These are phyloP conservation scores for Venturia carpophila DNA, from an alignment of 2,329 filamentous ascomycete genomes.

Conservation along the genomic window DNA sequence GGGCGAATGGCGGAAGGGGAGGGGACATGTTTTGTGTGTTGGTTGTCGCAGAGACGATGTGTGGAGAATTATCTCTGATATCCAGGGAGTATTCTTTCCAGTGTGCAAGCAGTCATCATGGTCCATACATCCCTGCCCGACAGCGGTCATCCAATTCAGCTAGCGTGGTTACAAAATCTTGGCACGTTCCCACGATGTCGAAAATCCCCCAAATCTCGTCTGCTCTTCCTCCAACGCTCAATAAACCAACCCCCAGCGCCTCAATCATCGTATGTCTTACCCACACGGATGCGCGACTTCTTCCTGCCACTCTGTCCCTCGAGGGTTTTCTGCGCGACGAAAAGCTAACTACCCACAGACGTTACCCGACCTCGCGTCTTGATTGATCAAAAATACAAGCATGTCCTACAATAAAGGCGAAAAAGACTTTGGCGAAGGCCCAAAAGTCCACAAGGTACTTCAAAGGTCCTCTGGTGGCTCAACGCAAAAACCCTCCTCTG, in stretches of 20 bases:
- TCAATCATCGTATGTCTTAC: conserved; percentile 3
- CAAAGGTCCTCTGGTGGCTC: not conserved
- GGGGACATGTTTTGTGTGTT: not conserved
- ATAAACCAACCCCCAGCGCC: not conserved
- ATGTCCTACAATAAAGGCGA: conserved; percentile 95
- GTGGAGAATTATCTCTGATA: not conserved
- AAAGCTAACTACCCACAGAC: conserved; percentile 24
- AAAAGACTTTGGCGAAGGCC: conserved; percentile 81
- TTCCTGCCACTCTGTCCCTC: too few species aligned
- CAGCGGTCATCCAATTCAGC: not conserved
- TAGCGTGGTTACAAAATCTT: not conserved
- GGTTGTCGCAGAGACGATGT: not conserved
- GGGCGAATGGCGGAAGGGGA: conserved; percentile 51
- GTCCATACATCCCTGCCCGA: not conserved
- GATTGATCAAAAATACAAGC: conserved; percentile 42
- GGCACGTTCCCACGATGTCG: not conserved
- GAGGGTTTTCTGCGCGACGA: not conserved
- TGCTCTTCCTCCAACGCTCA: not conserved
- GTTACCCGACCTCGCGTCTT: conserved; percentile 45
- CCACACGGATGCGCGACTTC: not conserved
- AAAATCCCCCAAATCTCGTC: not conserved
- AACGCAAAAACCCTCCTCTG: conserved; percentile 70
- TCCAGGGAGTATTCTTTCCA: not conserved
- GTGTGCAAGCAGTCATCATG: conserved; percentile 2
- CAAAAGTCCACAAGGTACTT: conserved; percentile 15